A percentile compares a stretch with the other conserved stretches of the same genome.
phyloP scores from a whole-genome alignment of 805 yeast genomes.

The Metschnikowia aberdeeniae region DNA sequence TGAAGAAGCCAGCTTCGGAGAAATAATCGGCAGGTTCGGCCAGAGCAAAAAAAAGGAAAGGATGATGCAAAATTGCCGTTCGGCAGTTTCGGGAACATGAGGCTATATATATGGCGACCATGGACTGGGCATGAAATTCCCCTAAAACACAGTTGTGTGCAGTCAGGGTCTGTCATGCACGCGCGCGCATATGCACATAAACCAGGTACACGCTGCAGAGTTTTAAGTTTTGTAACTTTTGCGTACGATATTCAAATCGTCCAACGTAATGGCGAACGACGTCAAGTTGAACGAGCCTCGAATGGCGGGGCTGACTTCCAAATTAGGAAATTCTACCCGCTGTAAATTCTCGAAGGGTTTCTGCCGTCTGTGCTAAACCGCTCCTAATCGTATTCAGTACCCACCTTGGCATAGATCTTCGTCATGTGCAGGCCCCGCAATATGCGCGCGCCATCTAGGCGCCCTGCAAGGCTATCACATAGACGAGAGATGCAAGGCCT shows the following conservation, averaged over 20 bases:
- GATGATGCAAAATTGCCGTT: background rate
- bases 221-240: background rate
- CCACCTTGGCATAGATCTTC: background rate
- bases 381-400: too few relatives aligned
- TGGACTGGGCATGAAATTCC: constrained; percentile 2
- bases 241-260: too few relatives aligned
- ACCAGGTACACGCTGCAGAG: constrained; percentile 3
- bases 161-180: constrained; percentile 2
- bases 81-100: background rate
- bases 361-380: too few relatives aligned
- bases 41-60: background rate
- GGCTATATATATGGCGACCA: constrained; percentile 3
- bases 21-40: background rate
- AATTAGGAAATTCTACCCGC: too few relatives aligned
- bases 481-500: constrained; percentile 2
- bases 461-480: constrained; percentile 4
- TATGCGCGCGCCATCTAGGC: constrained; percentile 1
- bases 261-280: too few relatives aligned
- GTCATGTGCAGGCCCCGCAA: background rate
- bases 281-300: too few relatives aligned
- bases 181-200: constrained; percentile 2
- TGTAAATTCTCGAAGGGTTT: too few relatives aligned
- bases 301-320: too few relatives aligned
- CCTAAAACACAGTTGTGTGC: constrained; percentile 1
- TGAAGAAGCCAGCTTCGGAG: background rate